Evolutionary conservation across 2,329 filamentous ascomycete genomes (phyloP).

Genomic region (Arthrobotrys musiformis): DNA sequence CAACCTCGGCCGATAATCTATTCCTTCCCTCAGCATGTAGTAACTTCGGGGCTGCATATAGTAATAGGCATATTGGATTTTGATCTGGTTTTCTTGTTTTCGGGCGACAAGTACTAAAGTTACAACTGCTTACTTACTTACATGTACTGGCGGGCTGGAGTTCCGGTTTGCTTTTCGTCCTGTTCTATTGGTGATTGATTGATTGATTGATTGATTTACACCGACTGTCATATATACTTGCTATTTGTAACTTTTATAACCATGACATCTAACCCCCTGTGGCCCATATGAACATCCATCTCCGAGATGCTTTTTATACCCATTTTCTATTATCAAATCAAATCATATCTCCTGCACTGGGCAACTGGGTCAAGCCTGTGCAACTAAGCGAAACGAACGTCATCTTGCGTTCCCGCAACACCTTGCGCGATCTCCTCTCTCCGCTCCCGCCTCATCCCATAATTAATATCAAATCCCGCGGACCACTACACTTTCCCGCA

Average conservation of each 20-base stretch:
- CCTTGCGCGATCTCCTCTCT: constrained; percentile 39
- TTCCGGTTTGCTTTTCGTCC: constrained; percentile 29
- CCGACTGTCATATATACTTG: constrained; percentile 9
- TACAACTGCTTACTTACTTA: too few species aligned
- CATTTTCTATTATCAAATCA: constrained; percentile 7
- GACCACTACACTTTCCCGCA: constrained; percentile 1
- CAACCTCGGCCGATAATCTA: constrained; percentile 71
- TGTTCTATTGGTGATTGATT: constrained; percentile 5
- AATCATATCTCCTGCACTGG: not conserved
- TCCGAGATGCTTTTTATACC: not conserved
- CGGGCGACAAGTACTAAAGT: constrained; percentile 29
- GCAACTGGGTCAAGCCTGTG: not conserved
- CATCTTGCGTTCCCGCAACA: constrained; percentile 50
- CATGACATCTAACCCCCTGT: not conserved
- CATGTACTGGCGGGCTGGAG: constrained; percentile 50
- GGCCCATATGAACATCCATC: not conserved
- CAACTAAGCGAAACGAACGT: constrained; percentile 46
- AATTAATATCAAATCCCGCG: not conserved
- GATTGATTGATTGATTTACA: too few species aligned
- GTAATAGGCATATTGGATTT: not conserved
- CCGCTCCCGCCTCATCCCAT: constrained; percentile 19
- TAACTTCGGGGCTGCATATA: not conserved
- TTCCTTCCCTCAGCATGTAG: not conserved
- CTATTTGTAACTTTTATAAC: not conserved
- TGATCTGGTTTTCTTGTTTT: constrained; percentile 7